Percentiles rank a stretch among this genome's conserved stretches.
Conservation (phyloP, 352 stramenopile genomes). For the Phytophthora sojae region DNA sequence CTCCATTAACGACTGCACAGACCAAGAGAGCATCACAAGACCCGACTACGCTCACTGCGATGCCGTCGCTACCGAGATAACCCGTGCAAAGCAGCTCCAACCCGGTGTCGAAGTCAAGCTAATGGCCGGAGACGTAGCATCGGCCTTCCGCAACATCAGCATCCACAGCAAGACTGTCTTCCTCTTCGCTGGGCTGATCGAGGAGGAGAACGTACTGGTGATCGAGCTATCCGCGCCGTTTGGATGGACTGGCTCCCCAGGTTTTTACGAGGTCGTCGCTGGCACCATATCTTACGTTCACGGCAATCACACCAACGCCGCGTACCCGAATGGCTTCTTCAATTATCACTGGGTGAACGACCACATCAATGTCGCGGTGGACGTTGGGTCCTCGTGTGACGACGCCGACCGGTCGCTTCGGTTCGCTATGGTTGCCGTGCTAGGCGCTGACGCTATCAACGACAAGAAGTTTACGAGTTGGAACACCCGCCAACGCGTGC, state of each 20-base stretch:
- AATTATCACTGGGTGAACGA: conserved; percentile 19
- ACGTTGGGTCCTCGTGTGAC: not conserved
- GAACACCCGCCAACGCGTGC: conserved; percentile 4
- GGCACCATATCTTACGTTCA: too few species aligned
- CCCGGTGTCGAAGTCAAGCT: not conserved
- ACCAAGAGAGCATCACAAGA: too few species aligned
- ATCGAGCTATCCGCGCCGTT: too few species aligned
- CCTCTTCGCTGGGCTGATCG: not conserved
- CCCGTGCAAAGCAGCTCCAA: not conserved
- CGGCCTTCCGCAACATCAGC: not conserved
- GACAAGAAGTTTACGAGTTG: not conserved
- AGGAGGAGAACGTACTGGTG: not conserved
- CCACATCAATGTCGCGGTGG: conserved; percentile 25
- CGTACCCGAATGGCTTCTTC: not conserved
- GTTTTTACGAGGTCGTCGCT: too few species aligned
- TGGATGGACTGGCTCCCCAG: too few species aligned
- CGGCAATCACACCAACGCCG: too few species aligned
- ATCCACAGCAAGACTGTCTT: not conserved
- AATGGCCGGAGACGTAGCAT: not conserved
- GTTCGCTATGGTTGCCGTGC: conserved; percentile 13
- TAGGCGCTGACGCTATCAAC: conserved; percentile 22
- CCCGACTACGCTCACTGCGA: too few species aligned
- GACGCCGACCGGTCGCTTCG: conserved; percentile 19
- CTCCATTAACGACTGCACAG: too few species aligned
- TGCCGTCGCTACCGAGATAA: too few species aligned